phyloP scores from a whole-genome alignment of 192 early-diverging fungal genomes.

The Coemansia furcata region DNA sequence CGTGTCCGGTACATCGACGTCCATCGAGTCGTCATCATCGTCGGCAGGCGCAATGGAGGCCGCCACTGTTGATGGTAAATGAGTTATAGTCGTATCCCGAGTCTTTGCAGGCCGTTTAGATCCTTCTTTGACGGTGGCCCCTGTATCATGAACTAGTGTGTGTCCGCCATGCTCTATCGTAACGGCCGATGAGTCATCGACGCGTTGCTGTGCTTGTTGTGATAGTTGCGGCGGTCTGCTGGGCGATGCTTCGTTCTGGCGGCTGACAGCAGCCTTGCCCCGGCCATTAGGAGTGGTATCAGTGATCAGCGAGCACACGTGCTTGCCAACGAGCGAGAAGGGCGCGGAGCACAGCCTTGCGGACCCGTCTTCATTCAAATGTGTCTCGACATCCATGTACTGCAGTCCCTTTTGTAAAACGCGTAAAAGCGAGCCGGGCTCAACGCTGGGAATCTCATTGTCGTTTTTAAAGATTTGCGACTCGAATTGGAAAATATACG shows the following conservation, averaged over 20 bases:
- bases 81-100: conserved; percentile 2
- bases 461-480: conserved; percentile 69
- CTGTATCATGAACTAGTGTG: conserved; percentile 36
- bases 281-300: conserved; percentile 1
- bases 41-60: not conserved
- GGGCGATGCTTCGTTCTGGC: not conserved
- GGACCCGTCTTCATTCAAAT: conserved; percentile 85
- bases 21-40: conserved; percentile 21
- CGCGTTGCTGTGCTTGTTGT: conserved; percentile 1
- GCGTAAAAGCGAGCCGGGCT: conserved; percentile 79
- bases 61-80: not conserved
- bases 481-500: conserved; percentile 85
- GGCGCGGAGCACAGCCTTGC: conserved; percentile 48
- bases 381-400: conserved; percentile 87
- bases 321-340: conserved; percentile 46
- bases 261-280: not conserved
- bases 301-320: conserved; percentile 38
- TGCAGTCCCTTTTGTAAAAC: conserved; percentile 90
- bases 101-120: conserved; percentile 12
- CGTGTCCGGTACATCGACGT: conserved; percentile 44
- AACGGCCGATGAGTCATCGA: not conserved
- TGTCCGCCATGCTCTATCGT: conserved; percentile 31
- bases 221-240: not conserved
- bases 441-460: conserved; percentile 57
- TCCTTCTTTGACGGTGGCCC: conserved; percentile 3